Evolutionary conservation across 306 rosid species (phyloP).

Genomic region (Cajanus cajan): DNA sequence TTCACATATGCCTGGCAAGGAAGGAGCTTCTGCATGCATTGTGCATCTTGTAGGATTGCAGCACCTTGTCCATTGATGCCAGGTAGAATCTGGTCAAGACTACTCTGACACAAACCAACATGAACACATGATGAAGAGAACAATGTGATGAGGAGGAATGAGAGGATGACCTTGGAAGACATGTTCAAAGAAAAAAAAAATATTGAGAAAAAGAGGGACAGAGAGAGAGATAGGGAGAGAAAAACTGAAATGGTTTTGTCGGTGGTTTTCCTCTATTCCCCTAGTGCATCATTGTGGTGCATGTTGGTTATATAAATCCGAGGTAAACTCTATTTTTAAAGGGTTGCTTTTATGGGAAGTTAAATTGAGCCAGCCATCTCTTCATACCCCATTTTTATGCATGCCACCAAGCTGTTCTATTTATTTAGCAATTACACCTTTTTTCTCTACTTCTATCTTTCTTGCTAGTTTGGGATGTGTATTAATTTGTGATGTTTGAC

Average conservation of each 20-base stretch:
- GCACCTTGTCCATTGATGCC: neutral
- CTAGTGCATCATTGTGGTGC: neutral
- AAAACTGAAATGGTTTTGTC: neutral
- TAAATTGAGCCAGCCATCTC: neutral
- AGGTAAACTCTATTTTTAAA: constrained; percentile 37
- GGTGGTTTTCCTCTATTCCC: neutral
- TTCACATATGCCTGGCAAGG: constrained; percentile 54
- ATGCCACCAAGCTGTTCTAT: neutral
- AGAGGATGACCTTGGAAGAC: constrained; percentile 4
- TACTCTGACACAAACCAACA: neutral
- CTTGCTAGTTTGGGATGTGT: neutral
- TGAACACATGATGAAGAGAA: constrained; percentile 17
- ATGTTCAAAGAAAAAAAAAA: neutral
- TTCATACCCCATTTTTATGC: neutral
- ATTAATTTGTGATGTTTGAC: neutral
- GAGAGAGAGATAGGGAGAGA: neutral
- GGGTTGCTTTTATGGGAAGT: constrained; percentile 17
- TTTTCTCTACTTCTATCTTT: neutral
- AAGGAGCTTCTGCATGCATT: constrained; percentile 54
- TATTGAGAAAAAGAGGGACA: too few relatives aligned
- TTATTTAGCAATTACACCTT: neutral
- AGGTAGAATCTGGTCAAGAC: neutral
- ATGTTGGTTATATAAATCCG: constrained; percentile 9
- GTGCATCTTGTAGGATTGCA: neutral
- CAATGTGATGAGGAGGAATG: constrained; percentile 1